Base-by-base conservation (phyloP, 768 basidiomycete genomes). In the Daedaleopsis nitida region DNA sequence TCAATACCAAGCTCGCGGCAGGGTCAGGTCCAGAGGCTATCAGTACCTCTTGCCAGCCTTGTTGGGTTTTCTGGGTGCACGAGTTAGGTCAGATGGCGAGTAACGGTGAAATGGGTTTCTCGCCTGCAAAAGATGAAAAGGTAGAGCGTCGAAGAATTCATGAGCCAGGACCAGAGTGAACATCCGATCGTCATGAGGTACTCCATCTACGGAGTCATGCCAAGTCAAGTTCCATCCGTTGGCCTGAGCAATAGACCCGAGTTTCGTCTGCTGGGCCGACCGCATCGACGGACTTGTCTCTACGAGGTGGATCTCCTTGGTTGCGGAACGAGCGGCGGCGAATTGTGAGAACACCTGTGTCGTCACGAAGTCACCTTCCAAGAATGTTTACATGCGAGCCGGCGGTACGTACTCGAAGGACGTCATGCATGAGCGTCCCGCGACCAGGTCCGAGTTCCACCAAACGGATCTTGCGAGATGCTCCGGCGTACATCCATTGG, bases 91-190 rank as follows among this genome's bases (percentile, higher is more conserved):
- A 42, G 39, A 17, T 13, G 39, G 17, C 39, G 17, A 17, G 11
- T 2, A 42, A 10, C 17, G 3, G 39, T 11, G 5, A 42, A 2
- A 42, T 13, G 10, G 6, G 23, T 14, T 16, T 70, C 79, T 12
- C 65, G 94, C 95, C 80, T 96, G 87, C 39, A 98, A 77, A 39
- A 95, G 78, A 73, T 97, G 92, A 50, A 98, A 87, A 0, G 97
- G 96, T 47, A 99, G 80, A 0, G 96, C 96, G 71, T 98, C 97
- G 64, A 99, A 98, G 76, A 98, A 96, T 70, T 98, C 97, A 73
- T 99, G 96, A 0, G 97, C 97, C 16, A 98, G 77, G 23, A 97
- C 73, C 79, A 97, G 86, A 0, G 94, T 95, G 73, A 87, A 98
- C 52, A 73, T 71, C 11, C 78, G 75, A 17, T 79, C 67, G 61